phyloP scores from a whole-genome alignment of 2,329 filamentous ascomycete species.

The Apiospora phragmitis region DNA sequence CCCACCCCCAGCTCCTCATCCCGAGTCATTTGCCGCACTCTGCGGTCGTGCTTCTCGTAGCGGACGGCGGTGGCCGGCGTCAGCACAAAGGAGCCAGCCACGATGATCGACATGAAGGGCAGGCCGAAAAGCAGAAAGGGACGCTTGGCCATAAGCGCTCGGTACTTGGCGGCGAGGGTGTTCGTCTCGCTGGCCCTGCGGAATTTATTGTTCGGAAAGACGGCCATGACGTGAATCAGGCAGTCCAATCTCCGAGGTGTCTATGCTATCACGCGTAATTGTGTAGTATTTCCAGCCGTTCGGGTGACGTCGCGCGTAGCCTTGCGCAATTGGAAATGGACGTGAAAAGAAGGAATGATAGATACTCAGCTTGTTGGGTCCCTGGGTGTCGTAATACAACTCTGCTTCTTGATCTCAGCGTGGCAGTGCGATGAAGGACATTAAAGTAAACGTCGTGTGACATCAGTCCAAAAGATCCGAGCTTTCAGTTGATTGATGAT shows the following conservation, averaged over 20 bases:
- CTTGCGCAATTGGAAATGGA: neutral
- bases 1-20: conserved; percentile 86
- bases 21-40: conserved; percentile 79
- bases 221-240: conserved; percentile 47
- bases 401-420: neutral
- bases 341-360: neutral
- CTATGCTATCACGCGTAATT: neutral
- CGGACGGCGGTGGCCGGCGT: conserved; percentile 91
- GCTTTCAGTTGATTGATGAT: neutral
- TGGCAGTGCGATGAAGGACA: neutral
- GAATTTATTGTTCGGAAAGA: conserved; percentile 72
- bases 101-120: conserved; percentile 86
- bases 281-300: neutral
- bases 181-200: conserved; percentile 65
- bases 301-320: neutral
- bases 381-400: neutral
- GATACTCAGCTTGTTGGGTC: neutral
- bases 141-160: conserved; percentile 69
- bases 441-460: neutral
- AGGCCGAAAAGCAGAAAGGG: conserved; percentile 93
- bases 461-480: conserved; percentile 1
- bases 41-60: conserved; percentile 91
- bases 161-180: conserved; percentile 75
- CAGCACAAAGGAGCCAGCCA: conserved; percentile 89
- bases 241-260: neutral